Conservation (phyloP, 2,329 filamentous ascomycete species). For the Cladobotryum mycophilum region DNA sequence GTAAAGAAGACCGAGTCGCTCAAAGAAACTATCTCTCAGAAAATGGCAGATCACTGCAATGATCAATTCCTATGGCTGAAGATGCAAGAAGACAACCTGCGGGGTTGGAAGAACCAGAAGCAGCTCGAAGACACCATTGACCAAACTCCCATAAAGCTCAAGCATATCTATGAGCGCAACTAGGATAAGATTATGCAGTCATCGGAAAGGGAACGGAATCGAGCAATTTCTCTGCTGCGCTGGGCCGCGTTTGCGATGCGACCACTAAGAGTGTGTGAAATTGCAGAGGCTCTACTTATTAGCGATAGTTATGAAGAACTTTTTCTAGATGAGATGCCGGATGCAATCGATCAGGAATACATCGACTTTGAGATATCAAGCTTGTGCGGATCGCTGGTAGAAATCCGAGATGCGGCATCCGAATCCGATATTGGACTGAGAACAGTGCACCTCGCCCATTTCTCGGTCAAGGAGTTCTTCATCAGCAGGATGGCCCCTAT, state of each 20-base stretch:
- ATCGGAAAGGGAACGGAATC: conserved; percentile 9
- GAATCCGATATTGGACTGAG: accelerated
- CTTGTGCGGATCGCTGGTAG: conserved; percentile 25
- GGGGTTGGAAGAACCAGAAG: conserved; percentile 20
- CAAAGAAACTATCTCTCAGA: conserved; percentile 14
- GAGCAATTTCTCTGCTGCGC: conserved; percentile 23
- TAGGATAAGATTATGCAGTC: conserved; percentile 20
- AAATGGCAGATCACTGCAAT: conserved; percentile 21
- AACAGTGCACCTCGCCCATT: conserved; percentile 15
- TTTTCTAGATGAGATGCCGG: conserved; percentile 18
- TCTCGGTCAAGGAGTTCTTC: conserved; percentile 17
- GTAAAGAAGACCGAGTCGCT: conserved; percentile 18
- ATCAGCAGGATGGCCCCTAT: not conserved
- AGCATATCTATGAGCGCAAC: conserved; percentile 24
- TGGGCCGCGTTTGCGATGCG: conserved; percentile 22
- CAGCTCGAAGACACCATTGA: conserved; percentile 23
- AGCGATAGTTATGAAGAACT: conserved; percentile 15
- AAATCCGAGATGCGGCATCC: conserved; percentile 10
- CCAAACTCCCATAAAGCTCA: conserved; percentile 21
- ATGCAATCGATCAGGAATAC: conserved; percentile 23
- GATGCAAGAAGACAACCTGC: conserved; percentile 22
- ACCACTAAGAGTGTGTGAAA: conserved; percentile 17
- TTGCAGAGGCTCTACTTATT: conserved; percentile 21
- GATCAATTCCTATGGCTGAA: conserved; percentile 31
- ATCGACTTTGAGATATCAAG: conserved; percentile 22